A percentile compares a stretch with the other conserved stretches of the same genome.
phyloP scores from a whole-genome alignment of 352 stramenopile species.

The Peronospora destructor region DNA sequence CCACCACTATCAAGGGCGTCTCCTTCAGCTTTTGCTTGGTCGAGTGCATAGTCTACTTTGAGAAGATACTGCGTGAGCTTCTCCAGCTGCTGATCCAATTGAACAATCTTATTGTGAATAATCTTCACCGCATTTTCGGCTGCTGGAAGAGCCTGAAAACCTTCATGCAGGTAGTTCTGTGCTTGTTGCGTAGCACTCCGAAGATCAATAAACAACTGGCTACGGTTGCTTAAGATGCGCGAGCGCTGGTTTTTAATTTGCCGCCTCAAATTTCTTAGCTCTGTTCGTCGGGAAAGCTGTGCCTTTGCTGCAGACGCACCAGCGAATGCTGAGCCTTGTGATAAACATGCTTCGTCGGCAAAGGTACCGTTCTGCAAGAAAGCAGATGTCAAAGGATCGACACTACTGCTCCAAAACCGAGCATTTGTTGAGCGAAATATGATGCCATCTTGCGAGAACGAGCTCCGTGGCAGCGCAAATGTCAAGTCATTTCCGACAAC shows the following conservation, averaged over 20 bases:
- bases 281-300: conserved; percentile 51
- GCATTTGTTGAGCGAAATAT: conserved; percentile 70
- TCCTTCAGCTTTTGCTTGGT: conserved; percentile 50
- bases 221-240: conserved; percentile 71
- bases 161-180: conserved; percentile 82
- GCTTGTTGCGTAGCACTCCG: conserved; percentile 75
- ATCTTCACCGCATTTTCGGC: conserved; percentile 79
- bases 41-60: conserved; percentile 71
- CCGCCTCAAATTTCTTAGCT: conserved; percentile 63
- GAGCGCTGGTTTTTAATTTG: conserved; percentile 81
- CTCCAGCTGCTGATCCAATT: conserved; percentile 71
- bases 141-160: conserved; percentile 59
- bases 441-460: conserved; percentile 70
- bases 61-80: conserved; percentile 50
- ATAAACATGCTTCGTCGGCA: conserved; percentile 45
- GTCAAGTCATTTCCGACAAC: conserved; percentile 74
- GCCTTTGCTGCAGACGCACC: conserved; percentile 43
- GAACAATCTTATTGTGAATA: conserved; percentile 74
- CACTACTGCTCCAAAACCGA: conserved; percentile 60
- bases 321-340: conserved; percentile 30
- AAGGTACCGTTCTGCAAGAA: conserved; percentile 78
- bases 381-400: conserved; percentile 53
- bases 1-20: conserved; percentile 39
- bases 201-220: conserved; percentile 75
- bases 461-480: conserved; percentile 71